Percentiles rank a stretch among this genome's conserved stretches.
Conservation (phyloP, 169 alveolate genomes). For the Plasmodium inui region DNA sequence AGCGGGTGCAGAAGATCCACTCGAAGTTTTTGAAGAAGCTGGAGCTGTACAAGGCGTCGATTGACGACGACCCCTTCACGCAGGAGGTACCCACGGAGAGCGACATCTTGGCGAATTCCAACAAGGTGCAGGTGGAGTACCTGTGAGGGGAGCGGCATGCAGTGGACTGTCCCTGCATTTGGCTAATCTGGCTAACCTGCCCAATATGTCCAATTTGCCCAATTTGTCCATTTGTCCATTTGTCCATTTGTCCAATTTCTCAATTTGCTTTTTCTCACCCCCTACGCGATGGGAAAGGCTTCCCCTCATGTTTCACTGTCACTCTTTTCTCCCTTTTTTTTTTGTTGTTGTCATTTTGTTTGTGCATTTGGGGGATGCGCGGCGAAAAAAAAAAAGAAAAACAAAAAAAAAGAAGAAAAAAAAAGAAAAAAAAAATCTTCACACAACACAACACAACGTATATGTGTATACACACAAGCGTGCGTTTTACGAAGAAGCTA, state of each 20-base stretch:
- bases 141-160: not conserved
- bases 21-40: constrained; percentile 63
- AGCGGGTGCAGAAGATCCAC: constrained; percentile 66
- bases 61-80: constrained; percentile 78
- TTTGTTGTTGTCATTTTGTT: not conserved
- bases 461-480: not conserved
- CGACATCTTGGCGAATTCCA: constrained; percentile 21
- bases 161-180: not conserved
- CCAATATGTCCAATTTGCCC: not conserved
- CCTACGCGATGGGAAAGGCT: not conserved
- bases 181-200: too few species aligned
- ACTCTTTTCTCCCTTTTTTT: not conserved
- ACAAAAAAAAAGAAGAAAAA: not conserved
- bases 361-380: not conserved
- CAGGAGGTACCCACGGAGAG: constrained; percentile 69
- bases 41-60: constrained; percentile 70
- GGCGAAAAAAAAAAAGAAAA: not conserved
- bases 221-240: not conserved
- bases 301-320: not conserved
- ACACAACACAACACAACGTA: not conserved
- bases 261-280: not conserved
- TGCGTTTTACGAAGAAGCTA: not conserved
- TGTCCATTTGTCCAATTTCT: not conserved
- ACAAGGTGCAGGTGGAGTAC: constrained; percentile 36
- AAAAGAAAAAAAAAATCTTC: not conserved